Conservation (phyloP, 192 early-diverging fungal species). For the Coemansia sp. region DNA sequence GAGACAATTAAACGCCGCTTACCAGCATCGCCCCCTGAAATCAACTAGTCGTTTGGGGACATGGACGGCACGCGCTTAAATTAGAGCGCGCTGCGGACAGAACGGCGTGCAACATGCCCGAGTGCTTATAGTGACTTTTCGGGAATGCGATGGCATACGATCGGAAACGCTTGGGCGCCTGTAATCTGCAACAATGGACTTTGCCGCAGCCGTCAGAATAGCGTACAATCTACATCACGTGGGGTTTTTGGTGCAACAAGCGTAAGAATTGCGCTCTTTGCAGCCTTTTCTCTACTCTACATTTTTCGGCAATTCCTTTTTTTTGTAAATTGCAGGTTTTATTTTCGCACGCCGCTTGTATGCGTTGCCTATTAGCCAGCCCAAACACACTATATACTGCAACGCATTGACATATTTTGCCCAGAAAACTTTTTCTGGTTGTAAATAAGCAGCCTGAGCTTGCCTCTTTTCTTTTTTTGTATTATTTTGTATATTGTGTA, state of each 20-base stretch:
- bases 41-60: neutral
- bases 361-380: neutral
- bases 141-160: neutral
- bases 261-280: neutral
- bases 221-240: neutral
- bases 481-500: neutral
- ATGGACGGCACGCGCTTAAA: neutral
- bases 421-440: neutral
- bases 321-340: neutral
- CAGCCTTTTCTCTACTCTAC: neutral
- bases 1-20: constrained; percentile 1
- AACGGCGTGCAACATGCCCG: neutral
- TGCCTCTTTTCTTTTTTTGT: neutral
- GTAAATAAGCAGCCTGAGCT: neutral
- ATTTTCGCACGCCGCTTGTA: constrained; percentile 7
- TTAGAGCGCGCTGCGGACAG: neutral
- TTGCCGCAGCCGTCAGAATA: neutral
- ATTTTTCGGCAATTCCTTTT: neutral
- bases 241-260: neutral
- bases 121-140: neutral
- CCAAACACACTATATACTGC: neutral
- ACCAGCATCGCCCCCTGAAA: neutral
- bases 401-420: neutral
- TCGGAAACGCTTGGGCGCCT: neutral
- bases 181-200: neutral